Conservation (phyloP, 108 stramenopile species). For the Nannochloropsis salina region DNA sequence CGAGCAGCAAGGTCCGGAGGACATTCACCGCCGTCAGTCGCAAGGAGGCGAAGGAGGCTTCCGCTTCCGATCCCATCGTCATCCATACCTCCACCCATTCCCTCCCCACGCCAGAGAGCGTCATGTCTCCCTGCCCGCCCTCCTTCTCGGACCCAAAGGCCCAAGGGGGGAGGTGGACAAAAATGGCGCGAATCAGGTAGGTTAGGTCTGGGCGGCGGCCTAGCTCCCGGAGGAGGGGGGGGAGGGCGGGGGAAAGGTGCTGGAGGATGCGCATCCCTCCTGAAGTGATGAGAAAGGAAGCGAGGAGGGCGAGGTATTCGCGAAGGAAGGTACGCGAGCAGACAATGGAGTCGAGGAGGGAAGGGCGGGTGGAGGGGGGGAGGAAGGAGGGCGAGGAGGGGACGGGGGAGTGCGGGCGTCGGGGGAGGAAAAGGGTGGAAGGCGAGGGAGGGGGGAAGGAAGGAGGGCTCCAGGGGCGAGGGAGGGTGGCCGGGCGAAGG, state of each 20-base stretch:
- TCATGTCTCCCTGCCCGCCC: not conserved
- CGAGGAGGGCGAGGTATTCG: not conserved
- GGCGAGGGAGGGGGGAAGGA: not conserved
- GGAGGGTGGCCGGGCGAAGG: not conserved
- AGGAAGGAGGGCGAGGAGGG: not conserved
- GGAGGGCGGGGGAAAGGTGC: not conserved
- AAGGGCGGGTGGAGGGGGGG: not conserved
- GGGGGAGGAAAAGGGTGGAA: not conserved
- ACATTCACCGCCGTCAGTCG: slow-evolving; percentile 7
- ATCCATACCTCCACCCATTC: not conserved
- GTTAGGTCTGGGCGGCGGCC: slow-evolving; percentile 5
- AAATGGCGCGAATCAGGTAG: not conserved
- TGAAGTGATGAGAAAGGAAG: too few relatives aligned
- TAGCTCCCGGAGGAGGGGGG: not conserved
- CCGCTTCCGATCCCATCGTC: not conserved
- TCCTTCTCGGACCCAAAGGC: not conserved
- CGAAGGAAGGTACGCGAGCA: not conserved
- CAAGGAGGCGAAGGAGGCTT: not conserved
- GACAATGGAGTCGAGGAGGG: not conserved
- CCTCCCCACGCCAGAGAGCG: not conserved
- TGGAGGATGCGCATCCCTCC: too few relatives aligned
- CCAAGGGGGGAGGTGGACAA: not conserved
- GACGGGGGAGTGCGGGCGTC: not conserved
- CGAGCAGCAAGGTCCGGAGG: not conserved
- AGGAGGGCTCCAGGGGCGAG: not conserved